A percentile compares a stretch with the other conserved stretches of the same genome.
phyloP scores from a whole-genome alignment of 257 asterid genomes.

The Solanum pimpinellifolium region DNA sequence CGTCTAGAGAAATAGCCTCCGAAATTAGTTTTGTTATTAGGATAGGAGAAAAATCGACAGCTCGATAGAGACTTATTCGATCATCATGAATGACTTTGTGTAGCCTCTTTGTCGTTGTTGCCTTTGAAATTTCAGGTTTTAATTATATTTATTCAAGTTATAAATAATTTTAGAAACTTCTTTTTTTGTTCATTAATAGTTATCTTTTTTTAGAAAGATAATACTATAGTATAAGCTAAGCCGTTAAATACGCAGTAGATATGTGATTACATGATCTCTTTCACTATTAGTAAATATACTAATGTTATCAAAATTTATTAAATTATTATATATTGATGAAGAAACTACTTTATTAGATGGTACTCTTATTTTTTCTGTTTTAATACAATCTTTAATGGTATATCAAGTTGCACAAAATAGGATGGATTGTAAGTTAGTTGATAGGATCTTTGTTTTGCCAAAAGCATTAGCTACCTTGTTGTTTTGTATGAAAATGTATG shows the following conservation, averaged over 20 bases:
- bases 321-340: too few species aligned
- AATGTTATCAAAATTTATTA: background rate
- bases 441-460: background rate
- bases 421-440: background rate
- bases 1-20: background rate
- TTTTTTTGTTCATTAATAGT: background rate
- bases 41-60: background rate
- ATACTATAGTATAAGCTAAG: too few species aligned
- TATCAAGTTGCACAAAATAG: background rate
- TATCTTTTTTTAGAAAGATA: too few species aligned
- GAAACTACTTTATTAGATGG: background rate
- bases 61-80: background rate
- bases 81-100: background rate
- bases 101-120: background rate
- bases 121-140: background rate
- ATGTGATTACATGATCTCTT: too few species aligned
- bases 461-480: too few species aligned
- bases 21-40: background rate
- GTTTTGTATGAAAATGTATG: too few species aligned
- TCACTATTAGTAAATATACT: too few species aligned
- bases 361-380: too few species aligned
- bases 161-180: background rate
- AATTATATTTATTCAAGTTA: background rate
- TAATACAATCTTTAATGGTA: too few species aligned
- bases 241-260: background rate